Percentiles rank a stretch among this genome's conserved stretches.
Evolutionary conservation across 1,139 yeast species (phyloP).

Genomic region (Protomyces gravidus): DNA sequence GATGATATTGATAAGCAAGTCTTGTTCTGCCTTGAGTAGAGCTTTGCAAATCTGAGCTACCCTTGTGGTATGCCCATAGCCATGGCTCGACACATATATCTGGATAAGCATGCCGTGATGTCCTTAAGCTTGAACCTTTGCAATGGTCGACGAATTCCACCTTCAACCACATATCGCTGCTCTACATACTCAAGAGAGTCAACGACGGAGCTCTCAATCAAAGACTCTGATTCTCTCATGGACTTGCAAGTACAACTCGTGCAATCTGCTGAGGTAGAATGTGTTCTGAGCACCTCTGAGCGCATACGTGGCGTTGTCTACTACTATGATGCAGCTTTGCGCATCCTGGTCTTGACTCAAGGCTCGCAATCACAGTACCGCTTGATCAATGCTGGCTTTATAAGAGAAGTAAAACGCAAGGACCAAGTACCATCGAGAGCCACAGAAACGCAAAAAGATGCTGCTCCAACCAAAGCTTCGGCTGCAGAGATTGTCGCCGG

Average conservation of each 20-base stretch:
- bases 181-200: too few species aligned
- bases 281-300: background rate
- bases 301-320: background rate
- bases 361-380: background rate
- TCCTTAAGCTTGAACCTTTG: too few species aligned
- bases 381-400: background rate
- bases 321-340: background rate
- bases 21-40: background rate
- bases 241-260: background rate
- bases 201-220: too few species aligned
- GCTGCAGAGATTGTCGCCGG: too few species aligned
- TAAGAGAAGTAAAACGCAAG: background rate
- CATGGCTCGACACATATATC: conserved; percentile 20
- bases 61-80: conserved; percentile 23
- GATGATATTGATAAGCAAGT: background rate
- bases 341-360: background rate
- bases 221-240: too few species aligned
- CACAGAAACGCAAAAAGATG: background rate
- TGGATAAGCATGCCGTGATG: background rate
- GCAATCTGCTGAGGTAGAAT: background rate
- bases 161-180: too few species aligned
- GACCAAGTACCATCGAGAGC: background rate
- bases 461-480: background rate
- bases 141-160: too few species aligned
- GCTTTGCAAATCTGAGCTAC: conserved; percentile 14